Evolutionary conservation across 371 early-diverging fungal species (phyloP), one percentile per base, ranked within the genome.

Genomic region (Funneliformis caledonium): DNA sequence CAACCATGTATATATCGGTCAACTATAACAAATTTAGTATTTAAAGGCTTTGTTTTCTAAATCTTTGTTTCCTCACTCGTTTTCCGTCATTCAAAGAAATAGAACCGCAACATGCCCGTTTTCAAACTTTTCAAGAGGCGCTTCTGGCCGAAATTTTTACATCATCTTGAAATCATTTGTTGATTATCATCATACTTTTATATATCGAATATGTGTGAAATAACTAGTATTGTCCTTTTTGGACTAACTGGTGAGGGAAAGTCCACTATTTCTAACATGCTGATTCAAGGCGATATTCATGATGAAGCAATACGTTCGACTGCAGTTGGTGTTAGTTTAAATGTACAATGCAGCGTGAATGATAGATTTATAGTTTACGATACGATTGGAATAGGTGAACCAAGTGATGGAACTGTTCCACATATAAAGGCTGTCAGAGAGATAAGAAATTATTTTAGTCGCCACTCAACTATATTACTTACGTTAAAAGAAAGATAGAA

Each of bases 351-450:
- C n/a, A n/a, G 14, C 50, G 11, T 14, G 45, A 72, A 42, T 45
- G 33, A 72, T n/a, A 72, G 2, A 10, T 72, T 45, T 72, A 12
- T 22, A n/a, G 52, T 72, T 8, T 72, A 45, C 26, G 72, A 72
- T 72, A 72, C 45, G 19, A 37, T 72, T 2, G 72, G 72, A 52
- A 48, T 72, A 43, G 12, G 72, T 72, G 72, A 72, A 72, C 12
- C 72, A 50, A 48, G 48, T 22, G 19, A 19, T 10, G 45, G 45
- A n/a, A 42, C 2, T 52, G 48, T 47, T 50, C 47, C 72, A 72
- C 16, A 72, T 45, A 72, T 19, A n/a, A n/a, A 72, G 4, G 72
- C 72, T 3, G 12, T 47, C n/a, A 47, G 31, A 72, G 7, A 2
- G n/a, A 50, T 72, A 37, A 72, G 33, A 52, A 47, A 47, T 52